These are phyloP conservation scores for Talaromyces proteolyticus DNA, from an alignment of 495 filamentous ascomycete species.

Conservation along the genomic window DNA sequence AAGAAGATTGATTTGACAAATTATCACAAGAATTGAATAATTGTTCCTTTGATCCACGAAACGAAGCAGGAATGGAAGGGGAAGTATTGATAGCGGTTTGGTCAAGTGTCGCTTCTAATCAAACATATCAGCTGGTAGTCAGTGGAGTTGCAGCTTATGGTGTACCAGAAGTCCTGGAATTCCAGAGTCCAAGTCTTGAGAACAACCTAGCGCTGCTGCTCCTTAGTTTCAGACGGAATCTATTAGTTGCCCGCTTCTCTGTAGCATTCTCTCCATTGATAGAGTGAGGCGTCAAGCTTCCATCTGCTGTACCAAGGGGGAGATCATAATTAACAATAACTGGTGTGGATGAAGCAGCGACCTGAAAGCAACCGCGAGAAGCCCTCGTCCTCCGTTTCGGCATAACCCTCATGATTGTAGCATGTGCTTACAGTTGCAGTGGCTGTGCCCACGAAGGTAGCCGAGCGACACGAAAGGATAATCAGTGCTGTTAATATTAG, in stretches of 20 bases:
- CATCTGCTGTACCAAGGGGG: not conserved
- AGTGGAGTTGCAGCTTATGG: not conserved
- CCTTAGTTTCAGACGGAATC: slow-evolving; percentile 11
- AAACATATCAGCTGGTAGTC: not conserved
- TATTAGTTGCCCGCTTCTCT: not conserved
- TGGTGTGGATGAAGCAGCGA: not conserved
- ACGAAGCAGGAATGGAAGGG: not conserved
- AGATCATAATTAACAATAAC: not conserved
- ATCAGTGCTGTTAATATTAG: not conserved
- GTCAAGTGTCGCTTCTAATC: not conserved
- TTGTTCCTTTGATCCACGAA: not conserved
- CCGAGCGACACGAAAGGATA: not conserved
- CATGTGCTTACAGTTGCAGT: not conserved
- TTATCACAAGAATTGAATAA: not conserved
- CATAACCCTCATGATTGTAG: not conserved
- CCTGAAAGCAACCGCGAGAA: not conserved
- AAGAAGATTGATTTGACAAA: not conserved
- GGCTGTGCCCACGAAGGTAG: not conserved
- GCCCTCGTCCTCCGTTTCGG: not conserved
- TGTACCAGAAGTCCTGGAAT: slow-evolving; percentile 12
- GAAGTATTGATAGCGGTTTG: not conserved
- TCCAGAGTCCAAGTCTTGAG: slow-evolving; percentile 26
- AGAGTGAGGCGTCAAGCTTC: not conserved
- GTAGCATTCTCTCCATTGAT: not conserved
- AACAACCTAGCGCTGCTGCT: slow-evolving; percentile 32